Evolutionary conservation across 139 green algal species (phyloP).

Genomic region (Chlorella sp.): DNA sequence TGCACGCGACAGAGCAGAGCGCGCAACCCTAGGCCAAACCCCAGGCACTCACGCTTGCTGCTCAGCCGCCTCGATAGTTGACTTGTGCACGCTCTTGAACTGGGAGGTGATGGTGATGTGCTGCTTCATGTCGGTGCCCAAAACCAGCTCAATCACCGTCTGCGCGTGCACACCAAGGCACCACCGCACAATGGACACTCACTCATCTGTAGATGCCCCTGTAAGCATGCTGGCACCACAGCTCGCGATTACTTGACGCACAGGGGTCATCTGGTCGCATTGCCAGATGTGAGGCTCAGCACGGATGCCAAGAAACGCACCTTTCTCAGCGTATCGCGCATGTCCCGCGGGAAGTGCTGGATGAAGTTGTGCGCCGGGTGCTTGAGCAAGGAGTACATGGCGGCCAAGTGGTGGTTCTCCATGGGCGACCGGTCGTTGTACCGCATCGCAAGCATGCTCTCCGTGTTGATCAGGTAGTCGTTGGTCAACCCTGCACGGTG

Average conservation of each 20-base stretch:
- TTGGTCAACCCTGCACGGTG: too few species aligned
- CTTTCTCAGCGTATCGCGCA: background rate
- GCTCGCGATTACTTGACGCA: too few species aligned
- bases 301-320: background rate
- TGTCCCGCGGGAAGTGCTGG: background rate
- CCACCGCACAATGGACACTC: too few species aligned
- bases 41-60: background rate
- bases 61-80: background rate
- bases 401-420: constrained; percentile 40
- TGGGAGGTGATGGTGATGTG: background rate
- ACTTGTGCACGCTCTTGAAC: background rate
- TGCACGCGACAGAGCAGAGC: too few species aligned
- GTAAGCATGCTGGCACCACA: too few species aligned
- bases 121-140: background rate
- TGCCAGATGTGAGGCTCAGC: too few species aligned
- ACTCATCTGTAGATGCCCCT: too few species aligned
- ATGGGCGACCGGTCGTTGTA: constrained; percentile 19
- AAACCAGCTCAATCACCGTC: background rate
- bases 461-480: background rate
- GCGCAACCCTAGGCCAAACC: too few species aligned
- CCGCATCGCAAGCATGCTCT: background rate
- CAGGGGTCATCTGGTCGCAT: too few species aligned
- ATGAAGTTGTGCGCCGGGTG: background rate
- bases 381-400: constrained; percentile 18
- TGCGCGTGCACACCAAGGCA: too few species aligned